These are phyloP conservation scores for Aquilaria agallochum DNA, from an alignment of 441 rosid genomes.

Conservation along the genomic window DNA sequence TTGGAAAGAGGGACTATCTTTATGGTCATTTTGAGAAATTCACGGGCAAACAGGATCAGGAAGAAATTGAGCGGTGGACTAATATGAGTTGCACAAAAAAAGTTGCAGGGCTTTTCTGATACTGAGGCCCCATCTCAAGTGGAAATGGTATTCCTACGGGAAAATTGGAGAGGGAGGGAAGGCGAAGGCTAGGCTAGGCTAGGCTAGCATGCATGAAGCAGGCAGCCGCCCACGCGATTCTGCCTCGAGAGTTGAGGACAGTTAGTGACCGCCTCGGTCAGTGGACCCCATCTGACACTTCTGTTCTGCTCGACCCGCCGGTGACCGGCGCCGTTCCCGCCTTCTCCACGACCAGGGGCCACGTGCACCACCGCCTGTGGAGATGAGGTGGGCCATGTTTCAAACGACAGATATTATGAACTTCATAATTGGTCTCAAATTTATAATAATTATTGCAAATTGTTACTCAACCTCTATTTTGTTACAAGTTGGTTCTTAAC, in stretches of 20 bases:
- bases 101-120: not conserved
- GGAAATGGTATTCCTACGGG: constrained; percentile 10
- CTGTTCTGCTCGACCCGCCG: constrained; percentile 15
- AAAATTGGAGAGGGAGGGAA: not conserved
- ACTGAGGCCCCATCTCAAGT: not conserved
- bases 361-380: constrained; percentile 32
- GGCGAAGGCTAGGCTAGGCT: not conserved
- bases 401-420: not conserved
- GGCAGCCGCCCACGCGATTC: not conserved
- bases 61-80: too few relatives aligned
- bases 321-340: constrained; percentile 41
- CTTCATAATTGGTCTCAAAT: not conserved
- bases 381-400: constrained; percentile 23
- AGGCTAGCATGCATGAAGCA: not conserved
- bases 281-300: constrained; percentile 22
- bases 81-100: too few relatives aligned
- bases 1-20: too few relatives aligned
- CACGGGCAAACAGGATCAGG: too few relatives aligned
- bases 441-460: too few relatives aligned
- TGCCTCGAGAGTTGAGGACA: constrained; percentile 26
- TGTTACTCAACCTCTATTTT: too few relatives aligned
- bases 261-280: constrained; percentile 16
- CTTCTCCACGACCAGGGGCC: constrained; percentile 19
- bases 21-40: too few relatives aligned
- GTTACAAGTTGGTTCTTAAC: too few relatives aligned